Conservation (phyloP, 75 land plant genomes). For the Chamaecyparis obtusa region DNA sequence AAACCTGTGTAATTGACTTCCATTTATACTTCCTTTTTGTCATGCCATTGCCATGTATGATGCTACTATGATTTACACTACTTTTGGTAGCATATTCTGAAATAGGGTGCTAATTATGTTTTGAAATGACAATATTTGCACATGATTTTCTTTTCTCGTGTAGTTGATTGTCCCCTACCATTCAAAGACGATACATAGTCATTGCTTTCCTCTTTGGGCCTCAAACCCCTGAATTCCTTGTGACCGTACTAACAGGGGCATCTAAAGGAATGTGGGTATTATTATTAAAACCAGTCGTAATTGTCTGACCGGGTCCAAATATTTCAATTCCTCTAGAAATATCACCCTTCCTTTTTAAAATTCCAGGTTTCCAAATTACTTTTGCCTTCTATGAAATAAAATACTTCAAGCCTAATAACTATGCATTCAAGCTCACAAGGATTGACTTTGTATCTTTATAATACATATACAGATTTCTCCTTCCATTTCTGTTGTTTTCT, state of each 20-base stretch:
- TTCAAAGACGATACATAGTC: not conserved
- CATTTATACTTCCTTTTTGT: not conserved
- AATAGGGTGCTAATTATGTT: too few relatives aligned
- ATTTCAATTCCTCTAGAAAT: too few relatives aligned
- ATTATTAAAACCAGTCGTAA: too few relatives aligned
- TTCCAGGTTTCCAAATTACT: too few relatives aligned
- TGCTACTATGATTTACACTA: too few relatives aligned
- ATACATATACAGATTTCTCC: not conserved
- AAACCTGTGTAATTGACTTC: too few relatives aligned
- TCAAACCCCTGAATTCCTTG: not conserved
- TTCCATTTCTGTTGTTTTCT: not conserved
- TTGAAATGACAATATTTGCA: not conserved
- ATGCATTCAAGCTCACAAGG: not conserved
- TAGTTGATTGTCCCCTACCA: not conserved
- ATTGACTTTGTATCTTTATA: not conserved
- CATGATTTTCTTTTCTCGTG: not conserved
- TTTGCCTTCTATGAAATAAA: too few relatives aligned
- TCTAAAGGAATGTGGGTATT: not conserved
- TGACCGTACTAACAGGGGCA: not conserved
- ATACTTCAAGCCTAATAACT: too few relatives aligned
- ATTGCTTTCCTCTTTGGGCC: not conserved
- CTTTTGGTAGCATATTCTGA: too few relatives aligned
- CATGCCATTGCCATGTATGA: not conserved
- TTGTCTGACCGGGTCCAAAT: too few relatives aligned
- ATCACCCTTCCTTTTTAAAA: too few relatives aligned